Base-by-base conservation (phyloP, 768 basidiomycete genomes). In the Termitomyces sp. region DNA sequence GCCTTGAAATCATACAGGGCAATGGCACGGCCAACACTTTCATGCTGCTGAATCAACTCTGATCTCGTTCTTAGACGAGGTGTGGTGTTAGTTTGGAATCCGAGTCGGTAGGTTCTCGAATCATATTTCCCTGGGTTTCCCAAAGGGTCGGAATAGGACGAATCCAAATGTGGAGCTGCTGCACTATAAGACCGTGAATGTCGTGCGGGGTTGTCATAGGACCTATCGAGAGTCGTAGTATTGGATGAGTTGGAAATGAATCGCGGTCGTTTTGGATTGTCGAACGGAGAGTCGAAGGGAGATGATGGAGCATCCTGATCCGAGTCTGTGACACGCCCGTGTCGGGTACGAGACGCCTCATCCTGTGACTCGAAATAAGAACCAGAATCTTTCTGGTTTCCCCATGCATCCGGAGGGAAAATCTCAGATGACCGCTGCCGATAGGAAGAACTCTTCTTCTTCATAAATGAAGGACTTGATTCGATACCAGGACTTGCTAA, bases 1-100 rank as follows among this genome's bases (percentile, higher is more conserved):
- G 89, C 90, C 35, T 80, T 68, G 69, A 89, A 92, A 69, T 88
- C 78, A 65, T 82, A 91, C 57, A 90, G 65, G 3, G 91, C 90
- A 45, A 92, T 84, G 4, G 86, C 90, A 50, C 87, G 81, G 14
- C 79, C 85, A 21, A 91, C 73, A 25, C 87, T 87, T 65, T 88
- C 84, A 51, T 75, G 69, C 51, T 77, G 80, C 37, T 73, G 64
- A 43, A 66, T 68, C 25, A 85, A 65, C 60, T 82, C 84, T 17
- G 77, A 75, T 61, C 83, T 83, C 14, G 81, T 58, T 74, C 72
- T 48, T 17, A 17, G n/a, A 16, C 21, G 47, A 25, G 42, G 19
- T 27, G 34, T 21, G 25, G 19, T 21, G 41, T 11, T 35, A n/a
- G 42, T 25, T 14, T 47, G 54, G 9, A 43, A 16, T 14, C n/a